These are phyloP conservation scores for Cadophora sp. DNA, from an alignment of 2,329 filamentous ascomycete genomes.

Conservation along the genomic window DNA sequence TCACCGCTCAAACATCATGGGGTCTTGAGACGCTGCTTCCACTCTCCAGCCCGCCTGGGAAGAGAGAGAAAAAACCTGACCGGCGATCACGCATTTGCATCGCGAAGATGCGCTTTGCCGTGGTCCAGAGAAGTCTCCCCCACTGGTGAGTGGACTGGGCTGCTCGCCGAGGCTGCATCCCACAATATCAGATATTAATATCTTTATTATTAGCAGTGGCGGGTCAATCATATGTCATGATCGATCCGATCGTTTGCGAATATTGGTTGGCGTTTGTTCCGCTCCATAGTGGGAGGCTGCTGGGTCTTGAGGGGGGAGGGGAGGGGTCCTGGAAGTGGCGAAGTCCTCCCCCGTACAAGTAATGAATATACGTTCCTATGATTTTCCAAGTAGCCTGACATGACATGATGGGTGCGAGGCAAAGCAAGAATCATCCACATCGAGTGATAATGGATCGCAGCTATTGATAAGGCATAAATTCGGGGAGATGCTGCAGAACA, in stretches of 20 bases:
- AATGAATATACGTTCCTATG: neutral
- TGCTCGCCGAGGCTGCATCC: neutral
- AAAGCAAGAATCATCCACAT: neutral
- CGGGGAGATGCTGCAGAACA: constrained; percentile 34
- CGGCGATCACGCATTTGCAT: constrained; percentile 34
- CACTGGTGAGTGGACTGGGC: neutral
- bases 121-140: constrained; percentile 3
- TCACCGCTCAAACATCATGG: constrained; percentile 46
- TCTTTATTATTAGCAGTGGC: neutral
- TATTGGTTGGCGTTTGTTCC: neutral
- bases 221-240: constrained; percentile 1
- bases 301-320: neutral
- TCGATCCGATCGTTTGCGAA: neutral
- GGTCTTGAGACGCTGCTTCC: constrained; percentile 37
- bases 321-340: neutral
- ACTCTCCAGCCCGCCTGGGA: constrained; percentile 33
- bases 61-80: constrained; percentile 24
- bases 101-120: constrained; percentile 22
- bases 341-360: neutral
- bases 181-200: constrained; percentile 5
- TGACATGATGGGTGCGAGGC: neutral
- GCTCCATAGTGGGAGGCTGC: neutral
- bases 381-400: neutral
- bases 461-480: constrained; percentile 40
- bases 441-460: neutral